Base-by-base conservation (phyloP, 805 yeast genomes). In the Candida peoriensis region DNA sequence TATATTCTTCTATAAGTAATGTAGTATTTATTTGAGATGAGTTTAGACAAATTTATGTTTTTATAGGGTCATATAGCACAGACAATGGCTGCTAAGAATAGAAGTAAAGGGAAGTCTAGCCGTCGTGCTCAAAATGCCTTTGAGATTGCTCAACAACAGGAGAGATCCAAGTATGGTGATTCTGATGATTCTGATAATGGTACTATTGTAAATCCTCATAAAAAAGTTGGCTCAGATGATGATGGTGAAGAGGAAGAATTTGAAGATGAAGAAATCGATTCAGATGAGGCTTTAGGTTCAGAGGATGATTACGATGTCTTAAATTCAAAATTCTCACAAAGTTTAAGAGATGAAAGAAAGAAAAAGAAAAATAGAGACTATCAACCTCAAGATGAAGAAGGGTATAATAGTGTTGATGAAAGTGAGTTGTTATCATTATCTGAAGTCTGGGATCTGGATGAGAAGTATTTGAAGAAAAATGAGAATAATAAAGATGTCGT, bases 361-460 rank as follows among this genome's bases (percentile, higher is more conserved):
- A 57, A 53, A 38, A 46, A 48, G 22, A 64, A 64, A 47, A 49
- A 49, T 21, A 38, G 39, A 21, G 56, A 55, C 20, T 61, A 59
- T 4, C 68, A 58, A 12, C 61, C 60, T n/a, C 72, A 68, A 8
- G 71, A 64, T 8, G 79, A 72, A n/a, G 75, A 66, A 5, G 90
- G 74, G 10, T 82, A 84, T 52, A 73, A 73, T 18, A 79, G 89
- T 51, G 68, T 83, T 28, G 95, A 86, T 48, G 96, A 86, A 52
- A 65, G 59, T 20, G 83, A 86, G 45, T 67, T 88, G 35, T 70
- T 82, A 39, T 74, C 94, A 0, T 64, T 88, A 25, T 81, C 95
- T n/a, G 88, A 80, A 46, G 88, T 85, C 4, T 87, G 95, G 95
- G 96, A 83, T 52, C 58, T 76, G 59, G 93, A 85, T 54, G 86